Base-by-base conservation (phyloP, 257 asterid genomes). In the Primulina huaijiensis region DNA sequence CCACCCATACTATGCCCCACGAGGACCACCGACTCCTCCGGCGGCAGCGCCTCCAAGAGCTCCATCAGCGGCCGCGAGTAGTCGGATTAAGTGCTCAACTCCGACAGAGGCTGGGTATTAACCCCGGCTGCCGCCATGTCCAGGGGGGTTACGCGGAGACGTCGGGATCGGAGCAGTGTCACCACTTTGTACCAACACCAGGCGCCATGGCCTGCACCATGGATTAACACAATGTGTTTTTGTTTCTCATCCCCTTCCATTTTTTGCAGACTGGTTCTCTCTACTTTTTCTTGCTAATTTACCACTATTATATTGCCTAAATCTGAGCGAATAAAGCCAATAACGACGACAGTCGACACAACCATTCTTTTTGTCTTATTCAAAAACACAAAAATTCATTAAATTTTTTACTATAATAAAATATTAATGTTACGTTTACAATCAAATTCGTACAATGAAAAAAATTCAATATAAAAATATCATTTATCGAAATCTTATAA, bases 171-270 rank as follows among this genome's bases (percentile, higher is more conserved):
- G 21, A 72, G 69, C 19, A 72, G 66, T 0, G 76, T 8, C 25
- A 43, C 76, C 31, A 76, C 66, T 38, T 69, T 79, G 68, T 72
- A 79, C 81, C 81, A 75, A 56, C 76, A 68, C 83, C 80, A 75
- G 33, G 80, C 78, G 2, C 80, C 78, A 23, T 75, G 83, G n/a
- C 75, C 53, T 5, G 73, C 80, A 14, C 83, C 83, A 9, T 79
- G 81, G 11, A 79, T 71, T 8, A 72, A 55, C 40, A 76, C 79
- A 33, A 80, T 65, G 33, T 72, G 81, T 23, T 20, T 55, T 6
- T 52, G 2, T 40, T 40, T 40, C 50, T 40, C 10, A 40, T 40
- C 16, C 50, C 8, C 50, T 40, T 40, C 50, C 50, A 40, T 8
- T 40, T 40, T 40, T 40, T 40, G 9, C 10, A 6, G 0, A 10